Conservation (phyloP, 352 stramenopile species). For the Globisporangium paddicum region DNA sequence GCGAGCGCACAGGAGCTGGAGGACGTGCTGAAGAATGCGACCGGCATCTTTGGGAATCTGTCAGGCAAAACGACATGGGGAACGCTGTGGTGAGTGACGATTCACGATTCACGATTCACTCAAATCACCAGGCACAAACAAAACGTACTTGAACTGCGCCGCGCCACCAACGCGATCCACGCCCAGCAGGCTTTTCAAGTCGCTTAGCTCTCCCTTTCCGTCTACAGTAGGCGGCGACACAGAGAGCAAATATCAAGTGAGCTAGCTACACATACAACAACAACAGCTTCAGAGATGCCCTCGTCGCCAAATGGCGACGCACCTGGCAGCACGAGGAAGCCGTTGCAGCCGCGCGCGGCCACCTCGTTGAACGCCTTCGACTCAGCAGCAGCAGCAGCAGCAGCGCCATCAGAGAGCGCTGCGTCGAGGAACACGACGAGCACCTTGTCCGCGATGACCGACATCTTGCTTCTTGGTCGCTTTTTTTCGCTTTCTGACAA, state of each 20-base stretch:
- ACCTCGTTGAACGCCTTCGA: slow-evolving; percentile 33
- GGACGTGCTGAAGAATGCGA: slow-evolving; percentile 55
- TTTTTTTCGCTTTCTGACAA: background rate
- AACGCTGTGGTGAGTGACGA: background rate
- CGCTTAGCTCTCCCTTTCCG: slow-evolving; percentile 9
- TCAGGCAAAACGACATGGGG: background rate
- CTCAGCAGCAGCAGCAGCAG: background rate
- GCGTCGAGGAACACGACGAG: slow-evolving; percentile 46
- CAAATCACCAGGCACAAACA: too few relatives aligned
- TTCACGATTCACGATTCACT: slow-evolving; percentile 10
- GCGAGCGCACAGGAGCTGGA: slow-evolving; percentile 22
- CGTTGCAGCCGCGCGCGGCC: slow-evolving; percentile 40
- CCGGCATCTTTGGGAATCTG: slow-evolving; percentile 59
- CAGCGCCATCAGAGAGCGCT: slow-evolving; percentile 1
- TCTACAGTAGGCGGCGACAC: slow-evolving; percentile 1
- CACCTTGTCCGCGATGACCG: slow-evolving; percentile 43
- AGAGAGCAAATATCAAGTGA: background rate
- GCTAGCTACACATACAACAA: background rate
- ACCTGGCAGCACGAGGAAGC: slow-evolving; percentile 49
- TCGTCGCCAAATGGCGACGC: background rate
- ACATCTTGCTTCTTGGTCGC: slow-evolving; percentile 19
- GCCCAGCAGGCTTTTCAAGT: slow-evolving; percentile 28
- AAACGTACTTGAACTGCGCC: slow-evolving; percentile 24
- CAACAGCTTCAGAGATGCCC: background rate
- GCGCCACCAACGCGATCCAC: slow-evolving; percentile 21